Evolutionary conservation across 768 basidiomycete species (phyloP).

Genomic region (Tephrocybe rancida): DNA sequence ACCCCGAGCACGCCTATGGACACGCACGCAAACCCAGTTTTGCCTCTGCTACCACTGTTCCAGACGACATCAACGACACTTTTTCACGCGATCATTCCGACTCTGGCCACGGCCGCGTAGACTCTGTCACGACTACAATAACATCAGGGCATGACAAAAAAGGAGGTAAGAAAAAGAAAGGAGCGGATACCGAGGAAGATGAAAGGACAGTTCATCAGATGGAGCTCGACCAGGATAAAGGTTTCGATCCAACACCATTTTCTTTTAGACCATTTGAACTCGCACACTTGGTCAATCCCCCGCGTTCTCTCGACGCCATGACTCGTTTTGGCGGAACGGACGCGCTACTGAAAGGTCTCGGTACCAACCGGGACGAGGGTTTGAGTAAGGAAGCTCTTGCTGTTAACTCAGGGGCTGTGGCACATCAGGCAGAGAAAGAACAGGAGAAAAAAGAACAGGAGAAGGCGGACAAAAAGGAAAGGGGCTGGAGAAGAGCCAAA

Average conservation of each 20-base stretch:
- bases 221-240: slow-evolving; percentile 39
- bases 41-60: slow-evolving; percentile 53
- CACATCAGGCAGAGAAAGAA: slow-evolving; percentile 10
- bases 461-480: slow-evolving; percentile 18
- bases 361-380: slow-evolving; percentile 60
- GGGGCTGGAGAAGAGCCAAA: slow-evolving; percentile 11
- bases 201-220: slow-evolving; percentile 34
- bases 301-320: slow-evolving; percentile 64
- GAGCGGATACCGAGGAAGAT: slow-evolving; percentile 21
- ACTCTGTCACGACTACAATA: slow-evolving; percentile 37
- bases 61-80: slow-evolving; percentile 36
- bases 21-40: slow-evolving; percentile 62
- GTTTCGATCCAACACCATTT: slow-evolving; percentile 70
- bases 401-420: slow-evolving; percentile 16
- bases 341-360: slow-evolving; percentile 72
- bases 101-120: slow-evolving; percentile 40
- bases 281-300: slow-evolving; percentile 89
- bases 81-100: slow-evolving; percentile 12
- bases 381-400: slow-evolving; percentile 28
- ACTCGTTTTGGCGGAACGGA: slow-evolving; percentile 69
- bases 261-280: slow-evolving; percentile 71
- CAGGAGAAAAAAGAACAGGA: slow-evolving; percentile 13
- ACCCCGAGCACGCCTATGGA: slow-evolving; percentile 43
- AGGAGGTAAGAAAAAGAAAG: slow-evolving; percentile 26
- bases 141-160: slow-evolving; percentile 25